phyloP scores from a whole-genome alignment of 2,329 filamentous ascomycete species.

The Ophiostoma sp. region DNA sequence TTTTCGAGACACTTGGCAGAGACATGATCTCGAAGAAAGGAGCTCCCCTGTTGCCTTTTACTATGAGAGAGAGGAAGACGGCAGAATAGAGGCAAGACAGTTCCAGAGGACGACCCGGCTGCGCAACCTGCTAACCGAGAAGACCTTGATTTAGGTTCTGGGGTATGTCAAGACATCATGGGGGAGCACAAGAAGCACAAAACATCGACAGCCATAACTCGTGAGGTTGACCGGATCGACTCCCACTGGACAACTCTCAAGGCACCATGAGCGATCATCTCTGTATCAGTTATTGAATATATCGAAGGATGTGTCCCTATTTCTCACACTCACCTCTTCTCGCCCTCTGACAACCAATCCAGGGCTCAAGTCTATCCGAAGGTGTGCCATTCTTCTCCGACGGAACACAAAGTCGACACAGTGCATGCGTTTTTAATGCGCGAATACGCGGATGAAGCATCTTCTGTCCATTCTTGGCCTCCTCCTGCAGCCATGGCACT shows the following conservation, averaged over 20 bases:
- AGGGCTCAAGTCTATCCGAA: not conserved
- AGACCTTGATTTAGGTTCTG: not conserved
- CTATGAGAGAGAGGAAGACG: not conserved
- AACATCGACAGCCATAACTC: not conserved
- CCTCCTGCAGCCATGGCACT: not conserved
- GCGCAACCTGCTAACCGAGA: slow-evolving; percentile 15
- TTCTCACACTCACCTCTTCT: not conserved
- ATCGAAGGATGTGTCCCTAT: not conserved
- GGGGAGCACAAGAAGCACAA: not conserved
- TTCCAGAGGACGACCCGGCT: not conserved
- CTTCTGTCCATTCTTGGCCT: not conserved
- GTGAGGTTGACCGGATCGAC: not conserved
- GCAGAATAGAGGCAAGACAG: not conserved
- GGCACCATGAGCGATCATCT: not conserved
- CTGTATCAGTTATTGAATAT: not conserved
- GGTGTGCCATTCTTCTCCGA: not conserved
- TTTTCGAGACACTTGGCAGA: slow-evolving; percentile 1
- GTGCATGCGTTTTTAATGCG: not conserved
- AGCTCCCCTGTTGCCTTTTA: not conserved
- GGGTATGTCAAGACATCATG: not conserved
- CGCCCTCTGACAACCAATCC: not conserved
- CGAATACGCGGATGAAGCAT: slow-evolving; percentile 4
- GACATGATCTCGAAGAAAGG: not conserved
- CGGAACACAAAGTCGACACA: not conserved
- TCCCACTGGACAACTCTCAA: not conserved